Conservation (phyloP, 1,284 basidiomycete species). For the Dichomitus squalens region DNA sequence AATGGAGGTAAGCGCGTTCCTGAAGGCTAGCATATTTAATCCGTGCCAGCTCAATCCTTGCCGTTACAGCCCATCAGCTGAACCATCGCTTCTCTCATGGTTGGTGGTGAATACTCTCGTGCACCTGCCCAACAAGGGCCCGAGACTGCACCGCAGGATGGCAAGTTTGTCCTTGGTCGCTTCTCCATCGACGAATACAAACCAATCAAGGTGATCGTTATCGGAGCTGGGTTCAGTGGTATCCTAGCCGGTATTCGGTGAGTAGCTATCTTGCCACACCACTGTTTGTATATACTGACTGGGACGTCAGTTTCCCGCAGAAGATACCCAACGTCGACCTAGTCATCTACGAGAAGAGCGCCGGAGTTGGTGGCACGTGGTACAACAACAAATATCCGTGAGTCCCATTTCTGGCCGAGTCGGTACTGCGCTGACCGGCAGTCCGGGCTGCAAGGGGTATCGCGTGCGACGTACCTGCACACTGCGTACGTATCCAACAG, state of each 20-base stretch:
- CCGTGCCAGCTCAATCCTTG: too few species aligned
- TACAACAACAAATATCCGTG: conserved; percentile 38
- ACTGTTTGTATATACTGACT: not conserved
- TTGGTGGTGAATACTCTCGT: not conserved
- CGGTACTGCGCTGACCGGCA: not conserved
- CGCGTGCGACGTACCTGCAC: conserved; percentile 58
- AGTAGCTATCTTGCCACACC: not conserved
- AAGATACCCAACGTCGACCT: conserved; percentile 54
- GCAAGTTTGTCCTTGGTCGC: conserved; percentile 11
- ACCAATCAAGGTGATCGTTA: conserved; percentile 51
- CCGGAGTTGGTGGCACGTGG: conserved; percentile 62
- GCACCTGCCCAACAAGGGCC: not conserved
- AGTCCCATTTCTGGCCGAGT: not conserved
- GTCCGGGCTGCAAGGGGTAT: conserved; percentile 48
- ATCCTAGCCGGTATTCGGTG: conserved; percentile 56
- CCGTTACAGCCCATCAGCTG: too few species aligned
- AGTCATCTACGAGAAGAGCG: conserved; percentile 57
- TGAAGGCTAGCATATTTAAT: too few species aligned
- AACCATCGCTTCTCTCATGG: not conserved
- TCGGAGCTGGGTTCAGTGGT: conserved; percentile 59
- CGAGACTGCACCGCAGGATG: not conserved
- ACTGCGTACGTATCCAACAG: conserved; percentile 44
- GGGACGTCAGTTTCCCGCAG: conserved; percentile 47
- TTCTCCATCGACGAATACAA: conserved; percentile 51
- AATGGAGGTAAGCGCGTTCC: too few species aligned